Evolutionary conservation across 805 yeast genomes (phyloP).

Genomic region (Zygotorulaspora danielsina): DNA sequence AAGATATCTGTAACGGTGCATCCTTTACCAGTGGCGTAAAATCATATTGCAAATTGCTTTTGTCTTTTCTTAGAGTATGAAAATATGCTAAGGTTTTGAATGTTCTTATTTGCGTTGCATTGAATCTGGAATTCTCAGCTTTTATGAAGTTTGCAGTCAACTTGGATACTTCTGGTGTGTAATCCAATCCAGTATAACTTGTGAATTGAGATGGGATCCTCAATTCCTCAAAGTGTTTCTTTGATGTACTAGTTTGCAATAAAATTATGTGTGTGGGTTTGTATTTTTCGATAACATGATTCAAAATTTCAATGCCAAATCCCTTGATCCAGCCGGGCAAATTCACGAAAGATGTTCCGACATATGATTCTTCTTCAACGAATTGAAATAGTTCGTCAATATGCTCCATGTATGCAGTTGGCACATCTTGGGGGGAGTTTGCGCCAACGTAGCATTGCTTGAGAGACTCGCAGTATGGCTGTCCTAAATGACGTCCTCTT

Average conservation of each 20-base stretch:
- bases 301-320: slow-evolving; percentile 66
- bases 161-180: slow-evolving; percentile 28
- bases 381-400: slow-evolving; percentile 39
- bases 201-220: slow-evolving; percentile 28
- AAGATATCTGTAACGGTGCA: slow-evolving; percentile 42
- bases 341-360: slow-evolving; percentile 54
- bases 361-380: slow-evolving; percentile 30
- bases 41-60: slow-evolving; percentile 30
- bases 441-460: slow-evolving; percentile 53
- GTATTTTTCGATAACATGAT: slow-evolving; percentile 40
- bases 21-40: slow-evolving; percentile 41
- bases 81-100: slow-evolving; percentile 51
- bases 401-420: slow-evolving; percentile 48
- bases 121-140: slow-evolving; percentile 37
- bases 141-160: slow-evolving; percentile 37
- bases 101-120: slow-evolving; percentile 48
- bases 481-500: slow-evolving; percentile 28
- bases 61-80: slow-evolving; percentile 37
- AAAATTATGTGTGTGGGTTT: slow-evolving; percentile 57
- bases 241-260: slow-evolving; percentile 39
- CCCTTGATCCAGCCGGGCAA: slow-evolving; percentile 94
- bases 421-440: slow-evolving; percentile 62
- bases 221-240: slow-evolving; percentile 28
- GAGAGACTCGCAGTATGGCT: slow-evolving; percentile 15
- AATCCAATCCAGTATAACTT: slow-evolving; percentile 28